Evolutionary conservation across 768 basidiomycete genomes (phyloP).

Genomic region (Lyophyllum semitale): DNA sequence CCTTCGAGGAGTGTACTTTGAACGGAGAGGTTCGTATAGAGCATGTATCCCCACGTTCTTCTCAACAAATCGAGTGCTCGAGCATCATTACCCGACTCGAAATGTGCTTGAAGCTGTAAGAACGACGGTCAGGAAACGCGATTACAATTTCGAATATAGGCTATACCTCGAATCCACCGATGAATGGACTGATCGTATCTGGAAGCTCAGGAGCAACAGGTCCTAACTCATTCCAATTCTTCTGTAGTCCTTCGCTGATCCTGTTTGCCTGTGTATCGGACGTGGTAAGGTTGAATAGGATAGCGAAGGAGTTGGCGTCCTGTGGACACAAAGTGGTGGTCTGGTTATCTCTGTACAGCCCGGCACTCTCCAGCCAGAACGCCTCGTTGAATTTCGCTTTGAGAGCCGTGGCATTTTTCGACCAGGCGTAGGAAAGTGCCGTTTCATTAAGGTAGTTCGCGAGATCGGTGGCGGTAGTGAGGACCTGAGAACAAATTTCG

Average conservation of each 20-base stretch:
- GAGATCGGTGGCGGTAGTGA: conserved; percentile 47
- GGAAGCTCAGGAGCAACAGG: conserved; percentile 57
- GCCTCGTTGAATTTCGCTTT: conserved; percentile 50
- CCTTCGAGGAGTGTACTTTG: conserved; percentile 62
- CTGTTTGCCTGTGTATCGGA: conserved; percentile 35
- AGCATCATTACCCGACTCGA: conserved; percentile 50
- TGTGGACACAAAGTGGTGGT: conserved; percentile 56
- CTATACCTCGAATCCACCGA: conserved; percentile 57
- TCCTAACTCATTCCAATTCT: conserved; percentile 56
- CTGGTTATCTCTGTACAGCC: conserved; percentile 56
- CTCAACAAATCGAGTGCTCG: conserved; percentile 54
- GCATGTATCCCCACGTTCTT: conserved; percentile 62
- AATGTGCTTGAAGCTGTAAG: conserved; percentile 57
- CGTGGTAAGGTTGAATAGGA: conserved; percentile 52
- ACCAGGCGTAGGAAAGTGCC: conserved; percentile 36
- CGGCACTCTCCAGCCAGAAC: conserved; percentile 50
- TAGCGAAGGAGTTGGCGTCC: conserved; percentile 58
- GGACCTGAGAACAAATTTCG: conserved; percentile 38
- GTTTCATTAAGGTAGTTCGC: conserved; percentile 39
- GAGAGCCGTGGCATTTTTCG: conserved; percentile 46
- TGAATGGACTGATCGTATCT: conserved; percentile 62
- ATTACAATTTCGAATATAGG: too few species aligned
- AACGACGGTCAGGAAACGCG: neutral
- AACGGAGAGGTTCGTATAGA: conserved; percentile 57
- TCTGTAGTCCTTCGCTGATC: conserved; percentile 48